phyloP scores from a whole-genome alignment of 2,329 filamentous ascomycete species.

The Sporothrix brasiliensis region DNA sequence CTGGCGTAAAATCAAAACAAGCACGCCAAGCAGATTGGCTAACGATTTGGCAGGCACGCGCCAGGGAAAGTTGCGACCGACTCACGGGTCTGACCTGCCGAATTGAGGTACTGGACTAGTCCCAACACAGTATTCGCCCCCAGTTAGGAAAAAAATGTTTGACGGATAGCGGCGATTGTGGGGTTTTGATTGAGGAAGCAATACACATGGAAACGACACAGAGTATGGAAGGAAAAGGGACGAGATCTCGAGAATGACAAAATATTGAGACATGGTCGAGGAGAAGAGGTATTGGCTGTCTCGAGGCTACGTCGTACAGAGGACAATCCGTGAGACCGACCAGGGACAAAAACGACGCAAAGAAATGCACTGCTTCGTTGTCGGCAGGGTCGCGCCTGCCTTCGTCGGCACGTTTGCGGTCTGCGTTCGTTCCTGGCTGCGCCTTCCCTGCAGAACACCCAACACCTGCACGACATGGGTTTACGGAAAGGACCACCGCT shows the following conservation, averaged over 20 bases:
- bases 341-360: background rate
- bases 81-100: conserved; percentile 32
- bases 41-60: background rate
- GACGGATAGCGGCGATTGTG: conserved; percentile 27
- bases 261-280: background rate
- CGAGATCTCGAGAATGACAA: background rate
- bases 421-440: conserved; percentile 10
- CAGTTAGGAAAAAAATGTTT: background rate
- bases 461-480: conserved; percentile 1
- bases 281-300: background rate
- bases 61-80: background rate
- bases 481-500: background rate
- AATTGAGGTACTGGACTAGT: conserved; percentile 26
- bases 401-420: background rate
- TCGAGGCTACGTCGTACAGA: background rate
- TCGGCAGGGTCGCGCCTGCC: conserved; percentile 20
- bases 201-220: conserved; percentile 28
- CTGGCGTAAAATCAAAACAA: conserved; percentile 21
- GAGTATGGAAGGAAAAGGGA: conserved; percentile 3
- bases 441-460: conserved; percentile 17
- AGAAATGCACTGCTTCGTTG: background rate
- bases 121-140: conserved; percentile 19
- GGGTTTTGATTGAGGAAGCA: background rate
- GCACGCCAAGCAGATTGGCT: conserved; percentile 25
- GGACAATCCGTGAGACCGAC: background rate